A percentile compares a stretch with the other conserved stretches of the same genome.
phyloP scores from a whole-genome alignment of 106 monocot species.

The Triglochin maritima region DNA sequence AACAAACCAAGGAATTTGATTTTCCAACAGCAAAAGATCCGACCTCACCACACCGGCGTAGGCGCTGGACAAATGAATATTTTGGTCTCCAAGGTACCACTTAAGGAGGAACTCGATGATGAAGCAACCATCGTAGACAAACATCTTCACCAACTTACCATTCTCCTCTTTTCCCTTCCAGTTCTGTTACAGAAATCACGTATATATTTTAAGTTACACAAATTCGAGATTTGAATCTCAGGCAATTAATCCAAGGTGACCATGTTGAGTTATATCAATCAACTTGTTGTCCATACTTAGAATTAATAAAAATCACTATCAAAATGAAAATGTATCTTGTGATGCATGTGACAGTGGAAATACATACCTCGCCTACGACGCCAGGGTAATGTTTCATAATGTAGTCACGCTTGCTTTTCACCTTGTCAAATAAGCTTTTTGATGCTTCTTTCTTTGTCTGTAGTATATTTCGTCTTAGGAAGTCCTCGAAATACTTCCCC shows the following conservation, averaged over 20 bases:
- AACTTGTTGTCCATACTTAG: too few species aligned
- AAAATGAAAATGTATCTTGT: too few species aligned
- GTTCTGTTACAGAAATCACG: too few species aligned
- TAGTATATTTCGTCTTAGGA: neutral
- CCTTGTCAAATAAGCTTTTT: neutral
- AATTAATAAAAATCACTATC: too few species aligned
- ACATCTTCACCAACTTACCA: slow-evolving; percentile 10
- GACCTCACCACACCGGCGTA: slow-evolving; percentile 2
- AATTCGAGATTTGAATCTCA: too few species aligned
- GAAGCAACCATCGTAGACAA: slow-evolving; percentile 20
- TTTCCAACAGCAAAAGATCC: slow-evolving; percentile 26
- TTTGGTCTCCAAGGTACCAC: neutral
- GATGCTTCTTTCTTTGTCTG: neutral
- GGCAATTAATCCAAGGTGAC: too few species aligned
- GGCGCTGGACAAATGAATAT: neutral
- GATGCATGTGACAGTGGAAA: too few species aligned
- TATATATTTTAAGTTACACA: too few species aligned
- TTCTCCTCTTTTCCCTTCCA: too few species aligned
- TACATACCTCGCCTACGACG: neutral
- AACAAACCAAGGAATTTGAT: slow-evolving; percentile 26
- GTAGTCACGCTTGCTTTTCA: neutral
- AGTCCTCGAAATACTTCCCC: neutral
- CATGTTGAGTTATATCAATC: too few species aligned
- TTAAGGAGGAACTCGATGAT: slow-evolving; percentile 11
- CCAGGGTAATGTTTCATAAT: slow-evolving; percentile 1